Conservation (phyloP, 2,329 filamentous ascomycete species). For the Fusarium phyllophilum region DNA sequence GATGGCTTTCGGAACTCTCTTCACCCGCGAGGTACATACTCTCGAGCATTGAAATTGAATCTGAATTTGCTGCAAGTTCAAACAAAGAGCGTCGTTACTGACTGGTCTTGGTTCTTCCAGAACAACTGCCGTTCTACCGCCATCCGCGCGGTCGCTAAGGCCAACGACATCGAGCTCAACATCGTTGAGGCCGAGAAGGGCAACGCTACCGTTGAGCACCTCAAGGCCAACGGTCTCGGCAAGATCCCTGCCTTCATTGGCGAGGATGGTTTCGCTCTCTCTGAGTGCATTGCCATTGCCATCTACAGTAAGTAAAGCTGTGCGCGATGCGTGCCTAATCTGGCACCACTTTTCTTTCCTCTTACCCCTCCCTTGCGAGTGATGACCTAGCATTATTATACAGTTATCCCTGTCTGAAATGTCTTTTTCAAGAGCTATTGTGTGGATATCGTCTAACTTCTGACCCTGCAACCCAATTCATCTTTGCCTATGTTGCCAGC, state of each 20-base stretch:
- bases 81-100: conserved; percentile 47
- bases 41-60: conserved; percentile 30
- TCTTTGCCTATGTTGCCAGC: conserved; percentile 43
- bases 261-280: conserved; percentile 88
- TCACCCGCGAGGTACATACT: conserved; percentile 77
- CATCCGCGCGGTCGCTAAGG: conserved; percentile 94
- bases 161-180: conserved; percentile 94
- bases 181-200: conserved; percentile 76
- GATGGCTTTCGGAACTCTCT: conserved; percentile 98
- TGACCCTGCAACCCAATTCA: conserved; percentile 61
- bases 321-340: conserved; percentile 1
- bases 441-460: conserved; percentile 95
- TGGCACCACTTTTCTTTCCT: conserved; percentile 45
- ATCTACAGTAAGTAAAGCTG: conserved; percentile 85
- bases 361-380: conserved; percentile 49
- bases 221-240: conserved; percentile 85
- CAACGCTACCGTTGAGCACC: conserved; percentile 79
- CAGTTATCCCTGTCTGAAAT: conserved; percentile 99
- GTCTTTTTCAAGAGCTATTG: conserved; percentile 52
- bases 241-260: conserved; percentile 95
- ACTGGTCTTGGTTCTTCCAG: conserved; percentile 59
- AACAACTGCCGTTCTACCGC: conserved; percentile 89
- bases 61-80: conserved; percentile 22
- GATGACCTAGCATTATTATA: conserved; percentile 81
- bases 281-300: conserved; percentile 92